phyloP scores from a whole-genome alignment of 2,329 filamentous ascomycete species.

The Trichoderma aggressivum region DNA sequence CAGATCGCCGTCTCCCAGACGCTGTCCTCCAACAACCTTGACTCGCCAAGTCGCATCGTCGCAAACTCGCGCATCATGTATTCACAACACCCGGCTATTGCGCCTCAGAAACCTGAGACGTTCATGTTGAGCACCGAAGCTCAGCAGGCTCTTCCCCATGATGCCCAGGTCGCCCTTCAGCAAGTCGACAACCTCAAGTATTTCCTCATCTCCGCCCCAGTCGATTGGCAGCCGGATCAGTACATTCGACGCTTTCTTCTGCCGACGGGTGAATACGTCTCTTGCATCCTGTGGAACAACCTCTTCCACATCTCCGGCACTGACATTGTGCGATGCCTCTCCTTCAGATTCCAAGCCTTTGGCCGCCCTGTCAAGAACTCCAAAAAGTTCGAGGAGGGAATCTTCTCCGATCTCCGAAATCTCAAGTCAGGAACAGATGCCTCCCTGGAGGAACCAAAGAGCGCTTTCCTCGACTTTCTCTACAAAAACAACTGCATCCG shows the following conservation, averaged over 20 bases:
- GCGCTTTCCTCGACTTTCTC: slow-evolving; percentile 93
- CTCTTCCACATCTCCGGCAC: slow-evolving; percentile 99
- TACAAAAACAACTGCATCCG: slow-evolving; percentile 99
- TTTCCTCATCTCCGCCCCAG: slow-evolving; percentile 96
- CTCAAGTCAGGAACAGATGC: slow-evolving; percentile 98
- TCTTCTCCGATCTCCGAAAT: slow-evolving; percentile 97
- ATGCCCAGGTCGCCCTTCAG: slow-evolving; percentile 94
- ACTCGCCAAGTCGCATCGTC: slow-evolving; percentile 1
- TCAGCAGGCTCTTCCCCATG: slow-evolving; percentile 91
- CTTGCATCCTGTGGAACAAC: slow-evolving; percentile 96
- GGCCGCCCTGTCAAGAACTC: slow-evolving; percentile 98
- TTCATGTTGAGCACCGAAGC: slow-evolving; percentile 98
- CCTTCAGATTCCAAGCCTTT: slow-evolving; percentile 97
- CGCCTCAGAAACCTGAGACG: slow-evolving; percentile 94
- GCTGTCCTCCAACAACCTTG: not conserved
- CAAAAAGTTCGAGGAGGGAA: slow-evolving; percentile 99
- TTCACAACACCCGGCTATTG: slow-evolving; percentile 81
- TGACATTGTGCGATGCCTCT: slow-evolving; percentile 96
- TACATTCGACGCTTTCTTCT: slow-evolving; percentile 94
- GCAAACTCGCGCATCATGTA: slow-evolving; percentile 58
- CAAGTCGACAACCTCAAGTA: slow-evolving; percentile 99
- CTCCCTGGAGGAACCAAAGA: slow-evolving; percentile 97
- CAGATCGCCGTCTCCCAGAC: not conserved
- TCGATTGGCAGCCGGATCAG: slow-evolving; percentile 95
- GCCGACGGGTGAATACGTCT: slow-evolving; percentile 97